Base-by-base conservation (phyloP, 2,329 filamentous ascomycete genomes). In the Ceratocystis smalleyi region DNA sequence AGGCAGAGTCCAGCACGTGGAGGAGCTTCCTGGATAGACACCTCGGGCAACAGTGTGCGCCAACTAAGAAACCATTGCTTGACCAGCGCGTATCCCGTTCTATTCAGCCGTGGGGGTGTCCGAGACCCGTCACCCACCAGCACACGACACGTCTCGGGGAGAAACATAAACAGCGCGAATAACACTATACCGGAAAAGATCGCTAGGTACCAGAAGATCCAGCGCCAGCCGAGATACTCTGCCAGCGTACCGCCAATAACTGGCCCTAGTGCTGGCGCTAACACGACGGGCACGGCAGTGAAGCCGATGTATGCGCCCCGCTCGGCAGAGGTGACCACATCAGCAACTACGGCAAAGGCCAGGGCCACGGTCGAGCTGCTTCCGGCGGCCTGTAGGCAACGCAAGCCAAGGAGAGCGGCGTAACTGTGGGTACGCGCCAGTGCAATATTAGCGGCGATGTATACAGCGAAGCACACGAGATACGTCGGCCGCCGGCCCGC, bases 171-270 rank as follows among this genome's bases (percentile, higher is more conserved):
- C 5, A 82, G 69, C 0, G 79, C 67, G 0, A 78, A 62, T 2
- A 80, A 68, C 27, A 78, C 73, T 0, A 76, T 73, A 0, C 71
- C 72, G 0, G 71, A 68, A 0, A 75, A 68, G 7, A 85, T 83
- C 10, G 77, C 73, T 12, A 86, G 71, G 64, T 84, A 83, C 82
- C 83, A 85, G 69, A 86, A 86, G 32, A 85, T 81, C 40, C 77
- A 74, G 40, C 78, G 74, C 83, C 83, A 86, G 0, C 81, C 81
- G 0, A 83, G 73, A 60, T 77, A 81, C 59, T 83, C 75, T 3
- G 77, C 75, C 1, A 87, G 73, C 0, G 83, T 67, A 0, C 83
- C 84, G 1, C 83, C 83, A 15, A 86, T 74, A 10, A 85, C 76
- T 0, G 85, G 84, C 0, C 81, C 78, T 2, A 81, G 63, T 0